A percentile compares a stretch with the other conserved stretches of the same genome.
These are phyloP conservation scores for Podila epigama DNA, from an alignment of 192 early-diverging fungal genomes.

Conservation along the genomic window DNA sequence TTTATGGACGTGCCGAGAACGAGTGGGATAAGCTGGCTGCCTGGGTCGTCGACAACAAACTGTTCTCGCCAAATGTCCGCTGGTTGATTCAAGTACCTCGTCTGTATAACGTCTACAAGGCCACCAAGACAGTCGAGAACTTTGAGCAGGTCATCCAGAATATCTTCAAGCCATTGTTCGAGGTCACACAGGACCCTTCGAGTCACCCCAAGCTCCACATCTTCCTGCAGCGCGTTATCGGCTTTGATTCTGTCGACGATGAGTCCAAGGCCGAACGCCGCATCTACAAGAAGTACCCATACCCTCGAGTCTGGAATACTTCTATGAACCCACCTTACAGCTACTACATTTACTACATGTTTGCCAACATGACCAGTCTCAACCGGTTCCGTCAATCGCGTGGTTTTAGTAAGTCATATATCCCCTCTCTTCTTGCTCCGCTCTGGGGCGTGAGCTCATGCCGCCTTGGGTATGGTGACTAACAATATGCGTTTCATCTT, in stretches of 20 bases:
- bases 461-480: too few species aligned
- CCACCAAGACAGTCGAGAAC: conserved; percentile 65
- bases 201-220: conserved; percentile 92
- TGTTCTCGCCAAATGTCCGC: conserved; percentile 91
- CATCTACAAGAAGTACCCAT: conserved; percentile 86
- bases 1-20: conserved; percentile 85
- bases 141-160: conserved; percentile 88
- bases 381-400: conserved; percentile 86
- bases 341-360: conserved; percentile 95
- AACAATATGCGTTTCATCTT: background rate
- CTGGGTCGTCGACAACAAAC: conserved; percentile 92
- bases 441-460: too few species aligned
- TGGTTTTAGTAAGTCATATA: conserved; percentile 81
- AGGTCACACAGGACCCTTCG: conserved; percentile 85
- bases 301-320: conserved; percentile 69
- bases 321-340: conserved; percentile 92
- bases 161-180: conserved; percentile 91
- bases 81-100: conserved; percentile 97
- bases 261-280: conserved; percentile 92
- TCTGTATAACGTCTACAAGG: conserved; percentile 91
- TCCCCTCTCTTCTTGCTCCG: too few species aligned
- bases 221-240: conserved; percentile 94
- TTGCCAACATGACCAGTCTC: conserved; percentile 85
- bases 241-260: conserved; percentile 96
- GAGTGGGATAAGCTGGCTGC: conserved; percentile 98